phyloP scores from a whole-genome alignment of 345 rosid species.

The Eucalyptus marginata region DNA sequence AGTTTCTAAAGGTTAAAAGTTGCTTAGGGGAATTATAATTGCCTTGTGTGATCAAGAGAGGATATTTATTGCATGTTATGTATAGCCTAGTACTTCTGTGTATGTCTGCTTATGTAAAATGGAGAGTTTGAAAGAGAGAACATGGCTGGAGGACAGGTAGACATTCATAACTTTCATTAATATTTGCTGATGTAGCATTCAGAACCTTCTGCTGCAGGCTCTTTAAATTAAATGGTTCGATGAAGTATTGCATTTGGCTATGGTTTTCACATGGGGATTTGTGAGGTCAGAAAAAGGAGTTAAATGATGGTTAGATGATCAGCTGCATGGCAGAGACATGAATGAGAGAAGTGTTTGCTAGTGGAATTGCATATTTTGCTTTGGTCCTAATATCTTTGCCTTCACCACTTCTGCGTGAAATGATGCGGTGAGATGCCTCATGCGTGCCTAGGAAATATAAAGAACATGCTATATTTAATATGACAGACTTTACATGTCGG shows the following conservation, averaged over 20 bases:
- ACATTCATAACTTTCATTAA: background rate
- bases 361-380: background rate
- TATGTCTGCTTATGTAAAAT: background rate
- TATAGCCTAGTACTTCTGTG: background rate
- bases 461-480: background rate
- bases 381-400: background rate
- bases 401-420: background rate
- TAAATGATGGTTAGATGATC: background rate
- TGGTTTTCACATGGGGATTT: background rate
- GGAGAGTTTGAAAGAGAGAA: background rate
- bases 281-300: background rate
- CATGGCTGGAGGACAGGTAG: background rate
- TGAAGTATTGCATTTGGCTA: background rate
- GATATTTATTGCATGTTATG: background rate
- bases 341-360: background rate
- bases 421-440: background rate
- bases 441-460: background rate
- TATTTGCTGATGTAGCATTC: background rate
- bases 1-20: background rate
- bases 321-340: background rate
- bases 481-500: background rate
- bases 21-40: background rate
- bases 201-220: background rate
- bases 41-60: background rate
- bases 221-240: background rate